These are phyloP conservation scores for Fusarium vanettenii DNA, from an alignment of 2,329 filamentous ascomycete genomes.

Conservation along the genomic window DNA sequence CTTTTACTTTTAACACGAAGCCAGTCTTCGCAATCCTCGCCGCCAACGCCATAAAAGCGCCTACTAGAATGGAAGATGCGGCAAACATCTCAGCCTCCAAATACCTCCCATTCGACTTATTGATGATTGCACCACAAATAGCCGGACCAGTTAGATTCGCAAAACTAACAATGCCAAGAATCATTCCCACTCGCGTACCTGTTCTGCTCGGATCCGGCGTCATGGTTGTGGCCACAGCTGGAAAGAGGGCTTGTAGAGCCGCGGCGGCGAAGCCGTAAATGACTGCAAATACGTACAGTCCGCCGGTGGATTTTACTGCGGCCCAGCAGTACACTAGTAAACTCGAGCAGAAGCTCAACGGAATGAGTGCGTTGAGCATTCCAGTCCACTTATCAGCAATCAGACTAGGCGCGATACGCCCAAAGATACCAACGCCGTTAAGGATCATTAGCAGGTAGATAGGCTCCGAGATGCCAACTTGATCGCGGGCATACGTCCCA, in stretches of 20 bases:
- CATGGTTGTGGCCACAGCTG: slow-evolving; percentile 59
- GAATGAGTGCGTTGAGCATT: slow-evolving; percentile 62
- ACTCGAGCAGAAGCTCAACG: slow-evolving; percentile 42
- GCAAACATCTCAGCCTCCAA: slow-evolving; percentile 42
- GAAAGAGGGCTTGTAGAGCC: slow-evolving; percentile 63
- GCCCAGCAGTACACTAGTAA: slow-evolving; percentile 47
- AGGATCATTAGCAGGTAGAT: slow-evolving; percentile 55
- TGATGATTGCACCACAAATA: slow-evolving; percentile 42
- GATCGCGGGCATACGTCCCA: slow-evolving; percentile 59
- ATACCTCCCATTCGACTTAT: slow-evolving; percentile 26
- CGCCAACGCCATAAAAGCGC: slow-evolving; percentile 34
- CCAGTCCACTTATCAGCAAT: slow-evolving; percentile 62
- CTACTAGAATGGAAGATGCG: slow-evolving; percentile 34
- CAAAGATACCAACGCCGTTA: slow-evolving; percentile 64
- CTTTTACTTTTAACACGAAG: slow-evolving; percentile 12
- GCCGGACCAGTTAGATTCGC: slow-evolving; percentile 45
- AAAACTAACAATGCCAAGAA: slow-evolving; percentile 47
- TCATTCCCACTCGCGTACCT: slow-evolving; percentile 52
- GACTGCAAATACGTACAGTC: slow-evolving; percentile 43
- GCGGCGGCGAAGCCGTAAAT: slow-evolving; percentile 64
- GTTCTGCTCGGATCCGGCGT: slow-evolving; percentile 46
- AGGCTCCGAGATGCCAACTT: slow-evolving; percentile 28
- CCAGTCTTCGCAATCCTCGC: slow-evolving; percentile 32
- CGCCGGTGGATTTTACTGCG: slow-evolving; percentile 34
- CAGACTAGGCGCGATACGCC: slow-evolving; percentile 60